A percentile compares a stretch with the other conserved stretches of the same genome.
Conservation (phyloP, 2,329 filamentous ascomycete species). For the Pseudocercospora crystallina region DNA sequence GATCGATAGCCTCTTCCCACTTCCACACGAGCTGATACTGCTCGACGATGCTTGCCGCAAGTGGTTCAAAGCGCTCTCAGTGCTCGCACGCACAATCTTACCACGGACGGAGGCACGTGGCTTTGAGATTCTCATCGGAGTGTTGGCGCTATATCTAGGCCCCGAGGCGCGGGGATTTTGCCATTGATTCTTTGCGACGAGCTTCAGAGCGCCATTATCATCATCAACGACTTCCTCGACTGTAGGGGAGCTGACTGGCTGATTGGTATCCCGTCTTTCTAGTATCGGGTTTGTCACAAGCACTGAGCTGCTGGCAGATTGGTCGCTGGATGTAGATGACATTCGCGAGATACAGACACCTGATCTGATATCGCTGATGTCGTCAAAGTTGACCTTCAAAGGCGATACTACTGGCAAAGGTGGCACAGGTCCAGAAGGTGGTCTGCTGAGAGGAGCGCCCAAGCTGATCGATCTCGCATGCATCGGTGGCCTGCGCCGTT, state of each 20-base stretch:
- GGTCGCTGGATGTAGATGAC: constrained; percentile 43
- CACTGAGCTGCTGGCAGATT: constrained; percentile 44
- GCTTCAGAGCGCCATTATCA: constrained; percentile 34
- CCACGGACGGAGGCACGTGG: constrained; percentile 26
- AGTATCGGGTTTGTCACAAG: constrained; percentile 41
- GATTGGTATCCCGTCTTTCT: constrained; percentile 16
- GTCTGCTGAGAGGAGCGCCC: constrained; percentile 37
- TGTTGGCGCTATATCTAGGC: constrained; percentile 25
- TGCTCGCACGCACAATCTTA: constrained; percentile 30
- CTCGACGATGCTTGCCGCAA: constrained; percentile 20
- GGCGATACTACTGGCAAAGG: constrained; percentile 40
- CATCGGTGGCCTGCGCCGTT: constrained; percentile 21
- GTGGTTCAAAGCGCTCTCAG: constrained; percentile 21
- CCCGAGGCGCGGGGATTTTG: constrained; percentile 35
- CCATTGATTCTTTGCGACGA: constrained; percentile 38
- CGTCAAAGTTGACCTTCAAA: not conserved
- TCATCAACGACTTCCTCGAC: constrained; percentile 30
- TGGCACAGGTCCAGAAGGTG: constrained; percentile 44
- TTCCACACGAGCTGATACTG: constrained; percentile 26
- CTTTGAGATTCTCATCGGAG: constrained; percentile 25
- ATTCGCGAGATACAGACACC: constrained; percentile 36
- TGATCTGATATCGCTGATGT: constrained; percentile 8
- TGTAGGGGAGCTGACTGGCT: constrained; percentile 25
- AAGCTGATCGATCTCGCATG: constrained; percentile 37
- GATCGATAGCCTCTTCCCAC: constrained; percentile 28